Conservation (phyloP, 257 asterid genomes). For the Vinca minor region DNA sequence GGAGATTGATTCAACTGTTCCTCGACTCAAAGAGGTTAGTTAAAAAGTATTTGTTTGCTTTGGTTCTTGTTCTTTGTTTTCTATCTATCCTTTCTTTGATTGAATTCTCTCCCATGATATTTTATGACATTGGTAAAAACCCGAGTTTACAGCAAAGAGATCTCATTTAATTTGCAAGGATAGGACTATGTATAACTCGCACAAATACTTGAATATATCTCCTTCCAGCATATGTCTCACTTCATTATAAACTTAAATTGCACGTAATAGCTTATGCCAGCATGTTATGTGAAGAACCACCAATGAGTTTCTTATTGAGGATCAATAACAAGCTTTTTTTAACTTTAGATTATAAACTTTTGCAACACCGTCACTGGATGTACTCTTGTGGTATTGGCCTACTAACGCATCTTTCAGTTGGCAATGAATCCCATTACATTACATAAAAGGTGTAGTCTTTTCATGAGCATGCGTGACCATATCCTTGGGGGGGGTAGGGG, state of each 20-base stretch:
- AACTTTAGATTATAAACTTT: neutral
- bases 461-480: neutral
- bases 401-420: neutral
- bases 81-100: neutral
- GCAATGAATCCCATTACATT: neutral
- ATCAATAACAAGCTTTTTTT: no score
- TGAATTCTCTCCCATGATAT: neutral
- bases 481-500: neutral
- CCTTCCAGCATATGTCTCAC: neutral
- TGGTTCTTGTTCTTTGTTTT: neutral
- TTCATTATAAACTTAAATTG: neutral
- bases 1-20: constrained; percentile 37
- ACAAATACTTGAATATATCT: neutral
- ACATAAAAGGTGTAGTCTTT: neutral
- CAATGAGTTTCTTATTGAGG: no score
- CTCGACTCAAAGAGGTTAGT: constrained; percentile 63
- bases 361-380: neutral
- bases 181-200: neutral
- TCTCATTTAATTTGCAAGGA: no score
- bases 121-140: neutral
- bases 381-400: neutral
- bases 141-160: neutral
- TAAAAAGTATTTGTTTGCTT: neutral
- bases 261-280: neutral
- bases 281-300: neutral